Evolutionary conservation across 2,329 filamentous ascomycete genomes (phyloP).

Genomic region (Apiospora koreana): DNA sequence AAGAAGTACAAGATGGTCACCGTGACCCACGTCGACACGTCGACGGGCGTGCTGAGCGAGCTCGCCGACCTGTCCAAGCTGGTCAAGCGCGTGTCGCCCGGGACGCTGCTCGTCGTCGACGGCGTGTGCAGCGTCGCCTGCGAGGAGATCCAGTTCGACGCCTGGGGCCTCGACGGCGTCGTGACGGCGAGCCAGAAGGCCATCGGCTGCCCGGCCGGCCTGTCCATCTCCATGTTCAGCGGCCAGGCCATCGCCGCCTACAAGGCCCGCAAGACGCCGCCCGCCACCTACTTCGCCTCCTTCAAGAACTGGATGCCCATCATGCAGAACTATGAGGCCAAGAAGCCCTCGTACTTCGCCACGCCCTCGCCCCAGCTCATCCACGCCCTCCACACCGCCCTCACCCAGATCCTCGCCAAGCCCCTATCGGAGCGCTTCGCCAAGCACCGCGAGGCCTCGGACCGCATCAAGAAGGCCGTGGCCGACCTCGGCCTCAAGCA

Average conservation of each 20-base stretch:
- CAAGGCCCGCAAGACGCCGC: constrained; percentile 77
- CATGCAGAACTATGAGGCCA: constrained; percentile 98
- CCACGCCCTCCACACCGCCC: constrained; percentile 85
- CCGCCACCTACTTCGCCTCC: constrained; percentile 89
- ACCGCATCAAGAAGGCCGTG: constrained; percentile 84
- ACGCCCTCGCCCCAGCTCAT: constrained; percentile 94
- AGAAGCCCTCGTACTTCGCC: constrained; percentile 97
- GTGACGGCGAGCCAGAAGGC: constrained; percentile 96
- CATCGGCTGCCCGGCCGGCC: constrained; percentile 90
- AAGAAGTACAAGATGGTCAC: constrained; percentile 95
- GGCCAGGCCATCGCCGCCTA: constrained; percentile 81
- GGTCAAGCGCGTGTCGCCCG: constrained; percentile 82
- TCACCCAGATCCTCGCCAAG: constrained; percentile 81
- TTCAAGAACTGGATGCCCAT: constrained; percentile 98
- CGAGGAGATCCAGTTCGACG: constrained; percentile 95
- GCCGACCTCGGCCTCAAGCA: constrained; percentile 82
- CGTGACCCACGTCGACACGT: constrained; percentile 96
- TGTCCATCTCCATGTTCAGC: constrained; percentile 94
- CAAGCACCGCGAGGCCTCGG: constrained; percentile 74
- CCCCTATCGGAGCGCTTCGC: constrained; percentile 83
- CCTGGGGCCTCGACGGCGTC: constrained; percentile 90
- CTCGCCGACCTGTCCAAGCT: constrained; percentile 81
- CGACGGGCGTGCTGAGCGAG: constrained; percentile 92
- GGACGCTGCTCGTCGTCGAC: constrained; percentile 90
- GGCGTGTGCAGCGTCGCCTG: constrained; percentile 96